Evolutionary conservation across 2,329 filamentous ascomycete genomes (phyloP), one percentile per base, ranked within the genome.

Genomic region (Apiospora sp.): DNA sequence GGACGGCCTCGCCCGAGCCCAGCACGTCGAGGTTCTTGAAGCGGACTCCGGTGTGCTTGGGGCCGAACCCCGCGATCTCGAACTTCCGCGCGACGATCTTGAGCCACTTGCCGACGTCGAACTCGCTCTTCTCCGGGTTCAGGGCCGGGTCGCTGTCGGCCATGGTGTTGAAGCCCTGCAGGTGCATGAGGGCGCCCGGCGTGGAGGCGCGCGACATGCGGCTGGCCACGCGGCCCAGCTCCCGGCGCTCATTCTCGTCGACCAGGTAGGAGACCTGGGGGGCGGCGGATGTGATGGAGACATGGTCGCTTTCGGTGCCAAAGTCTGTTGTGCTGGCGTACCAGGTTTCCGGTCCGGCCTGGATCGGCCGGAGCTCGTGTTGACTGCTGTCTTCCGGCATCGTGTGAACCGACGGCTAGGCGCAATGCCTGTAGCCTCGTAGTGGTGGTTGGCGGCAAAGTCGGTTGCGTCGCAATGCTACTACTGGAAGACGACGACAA

Each of bases 1-100:
- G 68, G 34, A 70, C n/a, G 46, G 68, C 68, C 27, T 70, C 68
- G 46, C 68, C 68, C 19, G 68, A 70, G 1, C 68, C 68, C 30
- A 49, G 22, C 8, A 70, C 68, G 30, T 41, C 43, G 7, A 70
- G 68, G 48, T 70, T 13, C 30, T 41, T 37, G 46, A 70, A 70
- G 13, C 41, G 44, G 13, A 68, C 41, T 6, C 67, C 44, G 1
- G 67, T 68, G 67, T 68, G 67, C 67, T 68, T 68, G 6, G 67
- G 67, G 1, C 67, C 41, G 19, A 70, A 51, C 7, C 68, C 68
- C 3, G 34, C 43, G 13, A 48, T 30, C 41, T 70, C 49, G 7
- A 70, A 51, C n/a, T 49, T 48, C 14, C 49, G 68, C 1, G 48
- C 41, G 46, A 70, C 43, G 27, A 51, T 49, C 48, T 48, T 41